Evolutionary conservation across 768 basidiomycete species (phyloP), one percentile per base, ranked within the genome.

Genomic region (Rubroboletus pulcherrimus): DNA sequence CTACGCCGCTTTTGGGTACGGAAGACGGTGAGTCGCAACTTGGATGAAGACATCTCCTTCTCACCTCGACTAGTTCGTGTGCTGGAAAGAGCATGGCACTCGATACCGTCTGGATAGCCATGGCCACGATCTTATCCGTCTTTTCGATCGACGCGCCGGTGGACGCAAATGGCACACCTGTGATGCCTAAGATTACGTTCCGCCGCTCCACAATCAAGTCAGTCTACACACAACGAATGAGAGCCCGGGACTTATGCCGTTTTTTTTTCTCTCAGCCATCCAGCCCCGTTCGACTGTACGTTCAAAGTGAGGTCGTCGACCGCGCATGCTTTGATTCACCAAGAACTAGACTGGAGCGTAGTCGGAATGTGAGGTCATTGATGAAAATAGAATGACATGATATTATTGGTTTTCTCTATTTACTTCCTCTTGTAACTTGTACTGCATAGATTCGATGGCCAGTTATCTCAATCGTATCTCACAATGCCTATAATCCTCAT

Each of bases 151-250:
- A 53, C 15, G 44, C 52, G 4, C 52, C 37, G 10, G 52, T 33
- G 45, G 44, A 53, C 26, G 45, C 31, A 6, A 10, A 33, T 17
- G 37, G 45, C 30, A n/a, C 21, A 1, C 19, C 45, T 17, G 37
- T 53, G 44, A 53, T 48, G 52, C 52, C 52, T 5, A 5, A 48
- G 30, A 53, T 53, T 9, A 49, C 37, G 9, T 53, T 53, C 37
- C 52, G 45, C 15, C 52, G 52, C 9, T 53, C 52, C 2, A 53
- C 52, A 19, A 53, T 53, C 52, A 53, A 53, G 52, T 53, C 9
- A 31, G 52, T 53, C 8, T 5, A 19, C 11, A 19, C 29, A 15
- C 31, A 5, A 35, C 3, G 14, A 8, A 53, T 3, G 3, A n/a
- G 26, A 15, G 17, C 14, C n/a, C 4, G 26, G 35, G n/a, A 12